A percentile compares a stretch with the other conserved stretches of the same genome.
These are phyloP conservation scores for Globisporangium iwayamae DNA, from an alignment of 352 stramenopile species.

Conservation along the genomic window DNA sequence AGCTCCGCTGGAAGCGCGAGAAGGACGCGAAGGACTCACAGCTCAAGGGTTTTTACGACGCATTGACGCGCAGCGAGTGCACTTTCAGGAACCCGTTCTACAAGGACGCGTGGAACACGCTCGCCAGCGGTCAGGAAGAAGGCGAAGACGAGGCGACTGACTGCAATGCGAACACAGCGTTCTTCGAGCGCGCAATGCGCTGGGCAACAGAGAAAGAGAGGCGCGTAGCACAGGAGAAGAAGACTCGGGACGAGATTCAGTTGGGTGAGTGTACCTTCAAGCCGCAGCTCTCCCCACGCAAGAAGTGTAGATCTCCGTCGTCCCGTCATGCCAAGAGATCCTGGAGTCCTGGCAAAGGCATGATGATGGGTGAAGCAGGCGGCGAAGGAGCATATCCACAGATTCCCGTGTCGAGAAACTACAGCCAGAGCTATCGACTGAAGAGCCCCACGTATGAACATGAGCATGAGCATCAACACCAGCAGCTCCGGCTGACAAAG, in stretches of 20 bases:
- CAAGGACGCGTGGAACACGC: slow-evolving; percentile 30
- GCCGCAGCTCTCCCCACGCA: slow-evolving; percentile 22
- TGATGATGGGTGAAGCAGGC: neutral
- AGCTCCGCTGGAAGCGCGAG: slow-evolving; percentile 54
- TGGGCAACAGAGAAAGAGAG: slow-evolving; percentile 41
- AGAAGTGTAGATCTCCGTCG: neutral
- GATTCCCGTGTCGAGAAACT: neutral
- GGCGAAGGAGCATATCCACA: neutral
- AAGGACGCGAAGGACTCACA: slow-evolving; percentile 35
- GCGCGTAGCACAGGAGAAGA: slow-evolving; percentile 34
- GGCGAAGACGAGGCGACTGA: neutral
- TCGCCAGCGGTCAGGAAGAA: neutral
- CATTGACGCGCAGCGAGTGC: slow-evolving; percentile 31
- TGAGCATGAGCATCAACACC: neutral
- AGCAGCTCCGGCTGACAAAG: neutral
- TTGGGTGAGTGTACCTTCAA: slow-evolving; percentile 60
- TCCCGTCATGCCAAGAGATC: neutral
- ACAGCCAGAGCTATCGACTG: neutral
- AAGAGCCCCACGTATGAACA: neutral
- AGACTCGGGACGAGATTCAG: slow-evolving; percentile 30
- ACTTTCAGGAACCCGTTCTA: slow-evolving; percentile 67
- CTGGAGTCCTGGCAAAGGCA: slow-evolving; percentile 5
- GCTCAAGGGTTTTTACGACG: slow-evolving; percentile 34
- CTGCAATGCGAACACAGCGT: slow-evolving; percentile 24
- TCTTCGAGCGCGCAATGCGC: slow-evolving; percentile 44